Evolutionary conservation across 345 rosid genomes (phyloP), one percentile per base, ranked within the genome.

Genomic region (Pistacia atlantica): DNA sequence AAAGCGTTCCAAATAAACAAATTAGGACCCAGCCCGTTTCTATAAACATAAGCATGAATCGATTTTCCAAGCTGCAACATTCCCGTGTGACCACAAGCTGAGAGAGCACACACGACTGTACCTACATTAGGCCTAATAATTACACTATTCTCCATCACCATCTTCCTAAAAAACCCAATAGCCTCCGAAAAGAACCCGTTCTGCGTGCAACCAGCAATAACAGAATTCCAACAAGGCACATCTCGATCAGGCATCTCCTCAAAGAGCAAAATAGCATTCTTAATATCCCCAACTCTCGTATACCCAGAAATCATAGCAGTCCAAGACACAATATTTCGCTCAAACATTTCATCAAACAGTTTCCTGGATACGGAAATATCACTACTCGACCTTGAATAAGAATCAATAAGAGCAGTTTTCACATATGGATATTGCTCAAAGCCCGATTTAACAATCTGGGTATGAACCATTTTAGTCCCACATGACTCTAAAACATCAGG

Each of bases 141-240:
- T 49, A 64, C 22, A 64, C 48, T 48, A 25, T 57, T 58, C 4
- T n/a, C 72, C 78, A 72, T 64, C 51, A 82, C 65, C 96, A 94
- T 92, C 80, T 83, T 88, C 78, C 89, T 81, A 46, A 92, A 18
- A n/a, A 89, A 58, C n/a, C 84, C 78, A 73, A 92, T 83, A 0
- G 94, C 93, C 83, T 90, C 91, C 0, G 83, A 31, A 42, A 94
- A 90, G 64, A 88, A 74, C 33, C 98, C 97, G 61, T 94, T 94
- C 80, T 94, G 98, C 0, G 96, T 74, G 83, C 94, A 94, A 46
- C 96, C 97, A 0, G 96, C 94, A 67, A 94, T 92, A 45, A 90
- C 83, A 42, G 96, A 88, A 67, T 94, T 94, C 98, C 98, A 94
- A n/a, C 93, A 89, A 2, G 97, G 96, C 83, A 87, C 88, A 89